Percentiles rank a stretch among this genome's conserved stretches.
phyloP scores from a whole-genome alignment of 2,329 filamentous ascomycete genomes.

The Phoma sp. region DNA sequence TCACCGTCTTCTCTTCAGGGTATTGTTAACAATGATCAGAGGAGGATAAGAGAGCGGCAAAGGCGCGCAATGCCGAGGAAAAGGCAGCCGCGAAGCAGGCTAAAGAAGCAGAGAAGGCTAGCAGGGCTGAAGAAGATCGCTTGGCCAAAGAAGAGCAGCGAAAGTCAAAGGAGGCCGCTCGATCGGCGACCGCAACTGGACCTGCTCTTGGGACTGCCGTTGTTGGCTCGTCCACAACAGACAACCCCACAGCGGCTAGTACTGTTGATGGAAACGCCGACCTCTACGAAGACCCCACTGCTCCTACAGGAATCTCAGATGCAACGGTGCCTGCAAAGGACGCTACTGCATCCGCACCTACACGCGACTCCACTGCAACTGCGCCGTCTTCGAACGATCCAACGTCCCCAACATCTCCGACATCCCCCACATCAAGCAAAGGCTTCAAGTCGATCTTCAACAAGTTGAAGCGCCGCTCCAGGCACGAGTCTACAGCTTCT shows the following conservation, averaged over 20 bases:
- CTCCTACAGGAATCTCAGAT: conserved; percentile 7
- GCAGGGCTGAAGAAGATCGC: conserved; percentile 61
- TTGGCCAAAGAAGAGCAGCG: conserved; percentile 60
- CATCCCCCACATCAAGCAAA: conserved; percentile 41
- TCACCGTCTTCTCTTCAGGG: not conserved
- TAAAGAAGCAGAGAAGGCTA: conserved; percentile 54
- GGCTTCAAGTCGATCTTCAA: conserved; percentile 46
- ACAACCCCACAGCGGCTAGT: not conserved
- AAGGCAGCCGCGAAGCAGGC: conserved; percentile 48
- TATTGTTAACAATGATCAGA: conserved; percentile 50
- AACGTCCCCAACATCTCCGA: conserved; percentile 34
- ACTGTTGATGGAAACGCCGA: conserved; percentile 24
- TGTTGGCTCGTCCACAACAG: conserved; percentile 12
- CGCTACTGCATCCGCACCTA: not conserved
- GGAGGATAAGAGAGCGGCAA: conserved; percentile 59
- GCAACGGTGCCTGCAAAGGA: not conserved
- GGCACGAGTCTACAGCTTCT: conserved; percentile 27
- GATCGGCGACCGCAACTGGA: conserved; percentile 1
- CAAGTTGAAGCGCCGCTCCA: conserved; percentile 49
- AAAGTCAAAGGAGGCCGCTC: conserved; percentile 50
- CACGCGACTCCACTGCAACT: not conserved
- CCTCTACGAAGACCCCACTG: conserved; percentile 26
- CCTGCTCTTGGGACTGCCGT: conserved; percentile 12
- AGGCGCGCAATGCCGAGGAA: conserved; percentile 59
- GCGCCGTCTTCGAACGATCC: conserved; percentile 20